A percentile compares a stretch with the other conserved stretches of the same genome.
Conservation (phyloP, 2,329 filamentous ascomycete genomes). For the Apiospora kogelbergensis region DNA sequence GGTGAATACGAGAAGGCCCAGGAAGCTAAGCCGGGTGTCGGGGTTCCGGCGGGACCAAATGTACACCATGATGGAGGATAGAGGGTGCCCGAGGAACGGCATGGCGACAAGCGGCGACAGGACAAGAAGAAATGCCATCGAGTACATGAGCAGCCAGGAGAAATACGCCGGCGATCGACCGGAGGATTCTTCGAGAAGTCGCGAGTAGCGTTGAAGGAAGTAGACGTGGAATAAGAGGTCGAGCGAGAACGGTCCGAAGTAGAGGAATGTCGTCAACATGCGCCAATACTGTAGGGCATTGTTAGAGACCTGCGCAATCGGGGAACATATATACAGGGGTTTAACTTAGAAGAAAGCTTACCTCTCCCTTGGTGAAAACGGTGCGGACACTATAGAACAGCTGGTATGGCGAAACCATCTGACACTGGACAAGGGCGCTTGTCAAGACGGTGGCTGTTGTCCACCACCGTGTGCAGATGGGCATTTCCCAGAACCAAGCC, state of each 20-base stretch:
- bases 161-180: constrained; percentile 89
- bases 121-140: constrained; percentile 73
- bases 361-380: constrained; percentile 90
- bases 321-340: background rate
- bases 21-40: constrained; percentile 82
- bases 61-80: constrained; percentile 92
- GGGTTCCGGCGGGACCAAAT: constrained; percentile 97
- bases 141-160: constrained; percentile 89
- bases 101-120: constrained; percentile 87
- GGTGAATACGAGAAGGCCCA: constrained; percentile 87
- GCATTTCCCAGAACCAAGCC: constrained; percentile 99
- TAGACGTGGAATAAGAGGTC: constrained; percentile 98
- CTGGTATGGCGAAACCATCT: constrained; percentile 89
- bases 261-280: constrained; percentile 92
- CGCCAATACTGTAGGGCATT: constrained; percentile 77
- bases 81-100: constrained; percentile 89
- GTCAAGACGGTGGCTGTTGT: constrained; percentile 88
- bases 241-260: constrained; percentile 91
- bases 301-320: background rate
- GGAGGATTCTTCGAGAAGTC: constrained; percentile 92
- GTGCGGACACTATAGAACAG: constrained; percentile 95
- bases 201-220: constrained; percentile 95
- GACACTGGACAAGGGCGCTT: constrained; percentile 88
- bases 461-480: constrained; percentile 94
- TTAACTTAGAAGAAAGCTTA: constrained; percentile 39